These are phyloP conservation scores for Metschnikowia bowlesiae DNA, from an alignment of 805 yeast species.

Conservation along the genomic window DNA sequence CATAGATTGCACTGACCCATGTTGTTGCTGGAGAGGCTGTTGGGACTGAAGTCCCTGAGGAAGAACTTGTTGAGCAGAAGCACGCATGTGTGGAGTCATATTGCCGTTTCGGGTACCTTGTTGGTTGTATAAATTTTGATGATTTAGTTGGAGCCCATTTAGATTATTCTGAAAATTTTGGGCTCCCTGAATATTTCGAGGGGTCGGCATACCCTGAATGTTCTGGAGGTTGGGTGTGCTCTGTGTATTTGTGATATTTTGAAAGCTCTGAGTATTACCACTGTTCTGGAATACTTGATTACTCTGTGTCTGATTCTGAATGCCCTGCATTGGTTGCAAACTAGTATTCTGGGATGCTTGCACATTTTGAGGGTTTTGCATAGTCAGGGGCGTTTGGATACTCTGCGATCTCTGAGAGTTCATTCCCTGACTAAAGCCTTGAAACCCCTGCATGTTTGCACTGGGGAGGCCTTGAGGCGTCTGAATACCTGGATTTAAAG, in stretches of 20 bases:
- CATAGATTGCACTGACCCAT: constrained; percentile 4
- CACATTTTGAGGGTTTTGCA: not conserved
- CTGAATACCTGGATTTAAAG: not conserved
- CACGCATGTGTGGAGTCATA: constrained; percentile 1
- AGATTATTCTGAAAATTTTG: not conserved
- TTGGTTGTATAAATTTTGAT: not conserved
- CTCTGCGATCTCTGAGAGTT: constrained; percentile 6
- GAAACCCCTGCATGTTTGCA: constrained; percentile 1
- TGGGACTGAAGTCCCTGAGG: constrained; percentile 1
- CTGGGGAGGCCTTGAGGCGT: constrained; percentile 1
- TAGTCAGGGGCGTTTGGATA: constrained; percentile 10
- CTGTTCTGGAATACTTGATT: not conserved
- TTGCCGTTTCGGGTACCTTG: not conserved
- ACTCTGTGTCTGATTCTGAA: constrained; percentile 1
- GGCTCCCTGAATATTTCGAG: not conserved
- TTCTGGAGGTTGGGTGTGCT: not conserved
- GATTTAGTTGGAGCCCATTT: not conserved
- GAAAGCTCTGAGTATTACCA: constrained; percentile 1
- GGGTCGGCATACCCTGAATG: constrained; percentile 1
- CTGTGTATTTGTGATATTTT: not conserved
- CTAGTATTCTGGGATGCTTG: not conserved
- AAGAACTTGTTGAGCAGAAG: constrained; percentile 5
- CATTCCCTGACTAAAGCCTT: not conserved
- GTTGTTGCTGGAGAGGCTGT: constrained; percentile 8
- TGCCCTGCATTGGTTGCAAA: constrained; percentile 7